Evolutionary conservation across 2,329 filamentous ascomycete species (phyloP).

Genomic region (Aureobasidium sp.): DNA sequence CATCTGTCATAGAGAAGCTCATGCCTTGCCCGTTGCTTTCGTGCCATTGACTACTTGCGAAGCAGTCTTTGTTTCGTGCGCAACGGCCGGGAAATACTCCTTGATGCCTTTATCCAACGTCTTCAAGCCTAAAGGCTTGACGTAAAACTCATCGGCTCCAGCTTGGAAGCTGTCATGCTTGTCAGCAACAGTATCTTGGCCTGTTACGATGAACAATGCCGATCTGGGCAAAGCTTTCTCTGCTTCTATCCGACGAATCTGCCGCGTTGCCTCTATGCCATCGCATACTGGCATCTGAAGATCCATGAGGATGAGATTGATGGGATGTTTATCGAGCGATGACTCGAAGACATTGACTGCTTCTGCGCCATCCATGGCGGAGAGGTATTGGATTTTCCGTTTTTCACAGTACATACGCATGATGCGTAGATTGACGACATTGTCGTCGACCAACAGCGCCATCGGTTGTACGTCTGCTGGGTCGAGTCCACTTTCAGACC

Average conservation of each 20-base stretch:
- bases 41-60: background rate
- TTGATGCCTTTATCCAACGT: constrained; percentile 18
- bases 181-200: constrained; percentile 31
- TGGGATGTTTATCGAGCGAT: constrained; percentile 23
- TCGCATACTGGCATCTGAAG: constrained; percentile 41
- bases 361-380: constrained; percentile 39
- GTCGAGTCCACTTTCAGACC: background rate
- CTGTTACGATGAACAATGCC: constrained; percentile 34
- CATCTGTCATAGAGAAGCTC: background rate
- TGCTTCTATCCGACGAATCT: constrained; percentile 34
- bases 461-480: constrained; percentile 19
- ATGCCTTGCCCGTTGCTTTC: background rate
- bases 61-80: background rate
- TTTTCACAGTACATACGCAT: constrained; percentile 43
- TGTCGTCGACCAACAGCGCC: constrained; percentile 43
- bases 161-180: constrained; percentile 29
- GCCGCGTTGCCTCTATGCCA: constrained; percentile 33
- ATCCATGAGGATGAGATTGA: constrained; percentile 39
- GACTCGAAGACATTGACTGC: constrained; percentile 35
- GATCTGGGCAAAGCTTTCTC: constrained; percentile 28
- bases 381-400: constrained; percentile 36
- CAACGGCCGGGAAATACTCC: constrained; percentile 15
- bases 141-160: constrained; percentile 32
- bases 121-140: constrained; percentile 33
- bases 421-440: constrained; percentile 44